Evolutionary conservation across 441 rosid species (phyloP), one percentile per base, ranked within the genome.

Genomic region (Pelargonium australe): DNA sequence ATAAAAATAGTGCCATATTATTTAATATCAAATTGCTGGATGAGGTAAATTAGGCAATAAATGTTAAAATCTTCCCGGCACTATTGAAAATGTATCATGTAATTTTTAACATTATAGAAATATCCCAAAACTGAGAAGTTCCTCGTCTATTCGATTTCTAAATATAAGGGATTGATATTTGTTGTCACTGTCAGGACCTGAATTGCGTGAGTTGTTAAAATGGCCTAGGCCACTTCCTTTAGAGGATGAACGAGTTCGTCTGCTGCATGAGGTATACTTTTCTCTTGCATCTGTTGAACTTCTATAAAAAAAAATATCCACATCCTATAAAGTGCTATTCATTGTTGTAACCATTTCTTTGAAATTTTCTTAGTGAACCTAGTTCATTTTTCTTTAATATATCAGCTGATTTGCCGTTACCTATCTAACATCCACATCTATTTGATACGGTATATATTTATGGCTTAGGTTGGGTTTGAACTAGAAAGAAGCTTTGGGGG

Each of bases 141-240:
- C 34, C n/a, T 73, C 19, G 17, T 63, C 2, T 5, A 55, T 41
- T 19, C 28, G 23, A 66, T 20, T 70, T 14, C 20, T 67, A 45
- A 12, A 65, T 45, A 71, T 40, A 74, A 68, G 65, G 71, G 43
- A 67, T 7, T 3, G 43, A 44, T 70, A 14, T 69, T 73, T 77
- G 31, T 67, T 72, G 61, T 67, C 75, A 89, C 23, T 20, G 23
- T 20, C 0, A 20, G 96, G 96, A 78, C 78, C 80, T 80, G 74
- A 87, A 72, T 77, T 89, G 67, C 82, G 89, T 0, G 79, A 82
- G 31, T 23, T 89, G 78, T 66, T 89, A 78, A 84, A 84, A 76
- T 89, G 93, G 96, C 91, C 96, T 11, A 79, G 93, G 78, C 85
- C 91, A 51, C 89, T 89, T 76, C 96, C 93, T 66, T 81, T 86